Conservation (phyloP, 73 alveolate genomes). For the Paramecium pentaurelia region DNA sequence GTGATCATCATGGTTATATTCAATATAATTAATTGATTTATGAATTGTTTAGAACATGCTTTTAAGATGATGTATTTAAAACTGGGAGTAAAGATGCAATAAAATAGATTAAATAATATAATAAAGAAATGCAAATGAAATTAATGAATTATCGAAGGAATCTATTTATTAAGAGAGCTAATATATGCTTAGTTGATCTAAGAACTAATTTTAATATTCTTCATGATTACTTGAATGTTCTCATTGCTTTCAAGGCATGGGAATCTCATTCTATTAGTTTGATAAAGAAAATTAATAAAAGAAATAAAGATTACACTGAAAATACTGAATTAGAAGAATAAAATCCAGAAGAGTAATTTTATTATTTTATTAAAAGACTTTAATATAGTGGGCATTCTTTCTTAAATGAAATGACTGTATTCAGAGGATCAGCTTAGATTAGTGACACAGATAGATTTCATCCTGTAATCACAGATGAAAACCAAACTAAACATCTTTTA, state of each 20-base stretch:
- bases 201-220: background rate
- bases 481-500: background rate
- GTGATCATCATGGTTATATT: constrained; percentile 35
- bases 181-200: background rate
- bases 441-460: background rate
- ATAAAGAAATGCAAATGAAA: constrained; percentile 5
- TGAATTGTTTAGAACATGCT: background rate
- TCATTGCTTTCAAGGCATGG: background rate
- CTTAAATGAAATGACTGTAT: background rate
- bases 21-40: background rate
- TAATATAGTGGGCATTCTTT: background rate
- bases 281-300: background rate
- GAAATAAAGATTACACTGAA: background rate
- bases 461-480: background rate
- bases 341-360: background rate
- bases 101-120: background rate
- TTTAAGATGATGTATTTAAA: background rate
- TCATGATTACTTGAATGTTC: background rate
- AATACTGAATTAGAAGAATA: background rate
- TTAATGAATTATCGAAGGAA: background rate
- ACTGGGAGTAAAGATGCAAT: background rate
- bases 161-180: background rate
- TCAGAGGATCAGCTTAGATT: background rate
- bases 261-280: background rate
- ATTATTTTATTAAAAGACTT: background rate